These are phyloP conservation scores for Bretschneidera sinensis DNA, from an alignment of 345 rosid species.

Conservation along the genomic window DNA sequence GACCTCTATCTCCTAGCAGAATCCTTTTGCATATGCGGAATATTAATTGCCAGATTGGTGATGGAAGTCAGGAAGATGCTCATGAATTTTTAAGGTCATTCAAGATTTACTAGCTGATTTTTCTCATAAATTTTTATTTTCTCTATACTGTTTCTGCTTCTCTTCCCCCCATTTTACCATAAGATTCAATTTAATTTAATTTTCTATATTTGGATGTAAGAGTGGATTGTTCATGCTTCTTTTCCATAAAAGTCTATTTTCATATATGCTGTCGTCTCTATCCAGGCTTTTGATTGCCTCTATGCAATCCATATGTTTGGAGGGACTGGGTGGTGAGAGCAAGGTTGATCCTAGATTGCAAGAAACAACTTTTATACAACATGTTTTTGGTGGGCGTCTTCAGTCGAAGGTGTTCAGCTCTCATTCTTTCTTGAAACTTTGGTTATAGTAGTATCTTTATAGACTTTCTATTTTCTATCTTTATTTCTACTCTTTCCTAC, in stretches of 20 bases:
- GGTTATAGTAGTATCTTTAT: background rate
- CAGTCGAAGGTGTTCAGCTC: conserved; percentile 50
- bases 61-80: conserved; percentile 91
- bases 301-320: conserved; percentile 82
- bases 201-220: background rate
- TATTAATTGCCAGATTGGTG: conserved; percentile 68
- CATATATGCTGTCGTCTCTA: conserved; percentile 9
- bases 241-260: conserved; percentile 6
- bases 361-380: conserved; percentile 83
- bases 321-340: conserved; percentile 70
- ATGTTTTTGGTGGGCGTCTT: conserved; percentile 76
- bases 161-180: conserved; percentile 8
- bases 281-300: conserved; percentile 72
- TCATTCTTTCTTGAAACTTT: conserved; percentile 6
- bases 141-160: background rate
- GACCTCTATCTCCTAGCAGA: conserved; percentile 65
- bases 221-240: conserved; percentile 7
- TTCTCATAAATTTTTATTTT: background rate
- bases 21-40: conserved; percentile 62
- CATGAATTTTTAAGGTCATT: conserved; percentile 79
- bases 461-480: background rate
- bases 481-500: background rate
- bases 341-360: conserved; percentile 63
- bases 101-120: conserved; percentile 12
- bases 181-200: background rate